These are phyloP conservation scores for Moesziomyces sp. DNA, from an alignment of 1,284 basidiomycete species.

Conservation along the genomic window DNA sequence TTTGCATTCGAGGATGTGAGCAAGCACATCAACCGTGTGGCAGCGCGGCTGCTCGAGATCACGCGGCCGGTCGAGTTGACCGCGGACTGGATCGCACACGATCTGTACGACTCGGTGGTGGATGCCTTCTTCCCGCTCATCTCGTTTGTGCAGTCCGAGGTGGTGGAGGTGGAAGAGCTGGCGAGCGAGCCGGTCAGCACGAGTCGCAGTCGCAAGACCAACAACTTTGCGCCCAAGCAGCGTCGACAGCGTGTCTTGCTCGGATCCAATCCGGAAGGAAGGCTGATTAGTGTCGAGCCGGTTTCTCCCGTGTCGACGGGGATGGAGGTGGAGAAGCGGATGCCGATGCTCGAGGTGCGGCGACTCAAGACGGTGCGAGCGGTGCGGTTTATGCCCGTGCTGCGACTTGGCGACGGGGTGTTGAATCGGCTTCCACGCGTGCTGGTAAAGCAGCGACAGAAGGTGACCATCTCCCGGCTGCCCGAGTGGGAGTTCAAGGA, in stretches of 20 bases:
- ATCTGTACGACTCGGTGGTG: conserved; percentile 90
- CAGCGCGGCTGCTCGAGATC: conserved; percentile 74
- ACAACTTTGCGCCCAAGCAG: conserved; percentile 49
- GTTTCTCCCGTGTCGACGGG: conserved; percentile 16
- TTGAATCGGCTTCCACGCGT: conserved; percentile 23
- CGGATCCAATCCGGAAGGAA: conserved; percentile 38
- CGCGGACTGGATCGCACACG: conserved; percentile 88
- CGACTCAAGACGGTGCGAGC: conserved; percentile 43
- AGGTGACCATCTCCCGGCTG: conserved; percentile 41
- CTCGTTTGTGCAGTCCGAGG: conserved; percentile 83
- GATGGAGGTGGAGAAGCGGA: conserved; percentile 37
- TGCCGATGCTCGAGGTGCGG: conserved; percentile 45
- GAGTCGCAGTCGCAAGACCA: conserved; percentile 15
- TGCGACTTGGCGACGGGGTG: conserved; percentile 13
- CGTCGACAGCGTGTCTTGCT: conserved; percentile 40
- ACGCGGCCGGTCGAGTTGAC: conserved; percentile 52
- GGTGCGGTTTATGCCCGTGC: conserved; percentile 19
- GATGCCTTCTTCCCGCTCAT: conserved; percentile 92
- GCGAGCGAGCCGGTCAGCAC: conserved; percentile 27
- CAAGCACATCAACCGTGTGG: conserved; percentile 84
- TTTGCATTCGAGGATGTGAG: conserved; percentile 93
- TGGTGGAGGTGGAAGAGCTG: conserved; percentile 48
- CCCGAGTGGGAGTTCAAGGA: conserved; percentile 50
- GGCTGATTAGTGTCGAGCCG: conserved; percentile 47
- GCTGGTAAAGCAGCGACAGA: conserved; percentile 44